Base-by-base conservation (phyloP, 2,329 filamentous ascomycete genomes). In the Curvularia hawaiiensis region DNA sequence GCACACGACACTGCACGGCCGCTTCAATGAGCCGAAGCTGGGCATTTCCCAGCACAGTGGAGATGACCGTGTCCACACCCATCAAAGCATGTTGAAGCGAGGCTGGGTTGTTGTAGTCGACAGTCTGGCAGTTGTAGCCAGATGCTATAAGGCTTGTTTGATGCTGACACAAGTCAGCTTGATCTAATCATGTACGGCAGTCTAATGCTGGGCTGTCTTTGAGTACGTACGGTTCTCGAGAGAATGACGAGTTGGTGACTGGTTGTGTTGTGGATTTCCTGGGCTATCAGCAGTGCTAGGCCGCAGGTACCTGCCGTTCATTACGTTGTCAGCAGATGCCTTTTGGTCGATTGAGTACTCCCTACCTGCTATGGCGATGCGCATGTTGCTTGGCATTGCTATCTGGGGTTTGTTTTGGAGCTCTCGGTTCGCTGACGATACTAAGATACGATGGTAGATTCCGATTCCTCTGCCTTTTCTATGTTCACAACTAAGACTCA, bases 1-100 rank as follows among this genome's bases (percentile, higher is more conserved):
- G 82, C 1, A 92, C 89, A 18, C 84, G 81, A 18, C 83, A 85
- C 50, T 82, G 79, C 16, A 87, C 84, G 0, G 90, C 88, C 1
- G 90, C 89, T 64, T 89, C 85, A 72, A 92, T 91, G 31, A 92
- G 83, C 59, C 85, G 85, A 44, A 91, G 80, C 70, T 92, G 90
- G 30, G 87, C 80, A 18, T 76, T 77, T 4, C 88, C 88, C 2
- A 84, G 84, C 48, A 92, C 85, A 1, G 89, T 92, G 1, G 89
- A 92, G 54, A 92, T 89, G 65, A 92, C 84, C 11, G 90, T 83
- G 73, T 92, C 88, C 41, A 91, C 83, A 10, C 90, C 90, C 56
- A 83, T 83, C n/a, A 93, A 82, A 9, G 85, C 83, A 71, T 87
- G 91, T 14, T 80, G 80, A 26, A 93, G 81, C 41, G 82, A 82